Conservation (phyloP, 2,329 filamentous ascomycete species). For the Fusarium scirpi region DNA sequence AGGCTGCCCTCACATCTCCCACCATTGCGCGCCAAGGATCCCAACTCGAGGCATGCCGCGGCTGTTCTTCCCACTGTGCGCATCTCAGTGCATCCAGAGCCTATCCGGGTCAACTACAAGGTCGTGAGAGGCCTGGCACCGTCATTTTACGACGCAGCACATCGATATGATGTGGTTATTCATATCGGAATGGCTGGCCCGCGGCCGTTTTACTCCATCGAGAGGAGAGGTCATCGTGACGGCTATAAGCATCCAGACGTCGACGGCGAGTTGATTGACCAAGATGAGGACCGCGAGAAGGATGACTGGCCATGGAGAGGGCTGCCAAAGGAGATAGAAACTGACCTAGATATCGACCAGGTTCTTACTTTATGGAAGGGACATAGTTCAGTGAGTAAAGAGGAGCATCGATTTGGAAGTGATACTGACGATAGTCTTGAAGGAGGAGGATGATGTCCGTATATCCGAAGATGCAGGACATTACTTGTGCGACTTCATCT, state of each 20-base stretch:
- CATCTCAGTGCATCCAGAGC: conserved; percentile 72
- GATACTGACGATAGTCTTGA: conserved; percentile 39
- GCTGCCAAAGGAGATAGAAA: conserved; percentile 66
- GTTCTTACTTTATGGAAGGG: conserved; percentile 67
- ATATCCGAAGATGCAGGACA: conserved; percentile 77
- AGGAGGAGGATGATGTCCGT: conserved; percentile 62
- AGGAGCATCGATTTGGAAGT: not conserved
- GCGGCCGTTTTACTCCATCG: conserved; percentile 74
- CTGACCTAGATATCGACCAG: conserved; percentile 68
- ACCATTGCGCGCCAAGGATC: conserved; percentile 58
- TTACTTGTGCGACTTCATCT: conserved; percentile 84
- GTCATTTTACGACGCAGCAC: conserved; percentile 63
- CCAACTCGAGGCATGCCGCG: conserved; percentile 46
- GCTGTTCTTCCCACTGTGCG: conserved; percentile 62
- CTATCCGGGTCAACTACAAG: conserved; percentile 79
- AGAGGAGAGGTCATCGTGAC: conserved; percentile 76
- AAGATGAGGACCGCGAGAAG: conserved; percentile 63
- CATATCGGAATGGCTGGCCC: conserved; percentile 85
- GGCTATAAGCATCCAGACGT: conserved; percentile 79
- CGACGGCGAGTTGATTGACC: conserved; percentile 70
- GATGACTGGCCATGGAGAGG: conserved; percentile 66
- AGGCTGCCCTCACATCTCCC: conserved; percentile 75
- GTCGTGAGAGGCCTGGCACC: conserved; percentile 74
- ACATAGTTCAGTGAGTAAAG: conserved; percentile 59
- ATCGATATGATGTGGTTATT: conserved; percentile 72